Conservation (phyloP, 139 green algal species). For the Tetraselmis chui region DNA sequence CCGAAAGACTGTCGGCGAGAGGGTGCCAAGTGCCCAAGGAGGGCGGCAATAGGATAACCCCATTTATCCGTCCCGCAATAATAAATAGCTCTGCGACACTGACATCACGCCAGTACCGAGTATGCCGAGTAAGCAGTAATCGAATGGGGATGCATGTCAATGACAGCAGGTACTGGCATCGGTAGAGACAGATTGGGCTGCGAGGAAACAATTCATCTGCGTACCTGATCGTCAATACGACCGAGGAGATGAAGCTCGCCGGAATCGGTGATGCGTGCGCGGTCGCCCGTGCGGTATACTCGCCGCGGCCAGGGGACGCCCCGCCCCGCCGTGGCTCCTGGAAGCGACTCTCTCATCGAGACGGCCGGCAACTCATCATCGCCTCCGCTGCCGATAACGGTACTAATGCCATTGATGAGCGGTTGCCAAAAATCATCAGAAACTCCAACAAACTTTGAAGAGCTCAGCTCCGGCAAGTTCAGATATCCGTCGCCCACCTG, state of each 20-base stretch:
- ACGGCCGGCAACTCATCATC: not conserved
- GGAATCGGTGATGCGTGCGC: not conserved
- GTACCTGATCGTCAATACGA: not conserved
- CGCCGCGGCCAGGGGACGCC: not conserved
- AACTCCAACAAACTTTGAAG: not conserved
- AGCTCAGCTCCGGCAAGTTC: not conserved
- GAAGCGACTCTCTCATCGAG: not conserved
- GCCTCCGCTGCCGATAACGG: not conserved
- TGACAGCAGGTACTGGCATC: too few species aligned
- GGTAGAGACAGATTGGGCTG: too few species aligned
- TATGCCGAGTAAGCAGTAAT: too few species aligned
- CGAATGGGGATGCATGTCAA: too few species aligned
- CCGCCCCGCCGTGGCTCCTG: not conserved
- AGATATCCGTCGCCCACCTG: not conserved
- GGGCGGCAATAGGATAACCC: too few species aligned
- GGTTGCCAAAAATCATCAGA: not conserved
- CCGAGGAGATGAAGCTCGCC: not conserved
- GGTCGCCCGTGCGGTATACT: not conserved
- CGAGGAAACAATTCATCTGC: too few species aligned
- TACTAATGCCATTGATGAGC: too few species aligned
- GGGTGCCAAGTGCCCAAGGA: too few species aligned
- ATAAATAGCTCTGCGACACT: too few species aligned
- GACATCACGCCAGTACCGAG: too few species aligned
- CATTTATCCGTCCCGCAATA: too few species aligned
- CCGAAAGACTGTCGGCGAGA: too few species aligned